phyloP scores from a whole-genome alignment of 2,329 filamentous ascomycete genomes.

The Hypoxylon sp. region DNA sequence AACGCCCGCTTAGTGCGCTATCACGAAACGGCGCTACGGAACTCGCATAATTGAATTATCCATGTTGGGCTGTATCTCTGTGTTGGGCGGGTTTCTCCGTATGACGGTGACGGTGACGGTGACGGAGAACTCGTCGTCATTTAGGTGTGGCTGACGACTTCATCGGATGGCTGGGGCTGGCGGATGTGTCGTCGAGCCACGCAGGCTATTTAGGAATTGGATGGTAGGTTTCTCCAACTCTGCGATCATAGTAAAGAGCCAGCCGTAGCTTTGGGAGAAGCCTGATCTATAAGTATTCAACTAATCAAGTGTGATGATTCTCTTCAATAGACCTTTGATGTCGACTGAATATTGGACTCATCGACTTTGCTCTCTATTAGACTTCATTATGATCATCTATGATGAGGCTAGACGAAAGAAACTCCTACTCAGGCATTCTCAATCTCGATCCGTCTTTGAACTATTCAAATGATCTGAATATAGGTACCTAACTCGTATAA shows the following conservation, averaged over 20 bases:
- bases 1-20: conserved; percentile 31
- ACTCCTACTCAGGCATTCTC: background rate
- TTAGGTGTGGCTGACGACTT: background rate
- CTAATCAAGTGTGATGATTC: background rate
- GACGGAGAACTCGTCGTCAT: background rate
- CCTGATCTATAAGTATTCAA: background rate
- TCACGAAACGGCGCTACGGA: conserved; percentile 19
- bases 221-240: background rate
- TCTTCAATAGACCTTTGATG: background rate
- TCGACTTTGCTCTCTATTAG: background rate
- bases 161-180: background rate
- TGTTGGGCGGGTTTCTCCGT: background rate
- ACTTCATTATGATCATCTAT: background rate
- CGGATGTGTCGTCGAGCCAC: background rate
- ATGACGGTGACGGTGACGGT: background rate
- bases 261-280: background rate
- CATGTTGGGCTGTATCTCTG: too few relatives aligned
- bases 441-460: background rate
- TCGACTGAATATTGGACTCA: background rate
- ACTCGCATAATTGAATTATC: conserved; percentile 31
- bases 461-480: too few relatives aligned
- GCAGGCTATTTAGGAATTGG: background rate
- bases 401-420: background rate
- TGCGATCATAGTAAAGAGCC: background rate
- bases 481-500: background rate